Percentiles rank a stretch among this genome's conserved stretches.
Conservation (phyloP, 495 filamentous ascomycete species). For the Penicillium ucsense region DNA sequence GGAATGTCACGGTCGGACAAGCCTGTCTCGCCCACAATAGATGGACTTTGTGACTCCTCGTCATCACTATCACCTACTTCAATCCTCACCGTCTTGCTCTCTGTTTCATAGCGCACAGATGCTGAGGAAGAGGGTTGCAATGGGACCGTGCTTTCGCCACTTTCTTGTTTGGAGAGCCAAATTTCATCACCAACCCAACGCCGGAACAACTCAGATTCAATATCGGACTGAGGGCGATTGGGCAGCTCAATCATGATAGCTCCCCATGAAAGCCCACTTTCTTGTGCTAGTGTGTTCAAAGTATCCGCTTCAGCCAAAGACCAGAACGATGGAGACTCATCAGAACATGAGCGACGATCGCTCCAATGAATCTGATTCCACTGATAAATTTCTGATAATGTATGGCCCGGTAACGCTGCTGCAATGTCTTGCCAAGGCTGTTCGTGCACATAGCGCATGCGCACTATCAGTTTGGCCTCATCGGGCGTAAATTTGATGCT, state of each 20-base stretch:
- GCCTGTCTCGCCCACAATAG: neutral
- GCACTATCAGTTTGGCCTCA: slow-evolving; percentile 24
- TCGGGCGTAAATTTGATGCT: slow-evolving; percentile 18
- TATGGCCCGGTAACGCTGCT: slow-evolving; percentile 18
- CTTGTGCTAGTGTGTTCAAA: slow-evolving; percentile 18
- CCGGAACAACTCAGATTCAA: slow-evolving; percentile 32
- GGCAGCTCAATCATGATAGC: slow-evolving; percentile 20
- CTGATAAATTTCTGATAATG: slow-evolving; percentile 9
- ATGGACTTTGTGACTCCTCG: neutral
- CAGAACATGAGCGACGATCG: slow-evolving; percentile 21
- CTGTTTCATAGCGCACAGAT: slow-evolving; percentile 4
- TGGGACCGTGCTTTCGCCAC: neutral
- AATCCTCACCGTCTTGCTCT: neutral
- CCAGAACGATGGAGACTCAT: slow-evolving; percentile 25
- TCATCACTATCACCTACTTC: neutral
- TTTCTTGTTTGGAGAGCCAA: slow-evolving; percentile 3
- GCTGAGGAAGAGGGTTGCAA: neutral
- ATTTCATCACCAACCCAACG: slow-evolving; percentile 23
- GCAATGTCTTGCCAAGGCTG: slow-evolving; percentile 26
- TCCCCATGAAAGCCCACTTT: slow-evolving; percentile 25
- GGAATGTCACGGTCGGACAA: no score
- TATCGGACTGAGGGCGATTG: slow-evolving; percentile 21
- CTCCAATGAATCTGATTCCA: slow-evolving; percentile 29
- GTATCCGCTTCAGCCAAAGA: slow-evolving; percentile 20
- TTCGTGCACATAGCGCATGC: slow-evolving; percentile 21